These are phyloP conservation scores for Colletotrichum sp. DNA, from an alignment of 2,329 filamentous ascomycete genomes.

Conservation along the genomic window DNA sequence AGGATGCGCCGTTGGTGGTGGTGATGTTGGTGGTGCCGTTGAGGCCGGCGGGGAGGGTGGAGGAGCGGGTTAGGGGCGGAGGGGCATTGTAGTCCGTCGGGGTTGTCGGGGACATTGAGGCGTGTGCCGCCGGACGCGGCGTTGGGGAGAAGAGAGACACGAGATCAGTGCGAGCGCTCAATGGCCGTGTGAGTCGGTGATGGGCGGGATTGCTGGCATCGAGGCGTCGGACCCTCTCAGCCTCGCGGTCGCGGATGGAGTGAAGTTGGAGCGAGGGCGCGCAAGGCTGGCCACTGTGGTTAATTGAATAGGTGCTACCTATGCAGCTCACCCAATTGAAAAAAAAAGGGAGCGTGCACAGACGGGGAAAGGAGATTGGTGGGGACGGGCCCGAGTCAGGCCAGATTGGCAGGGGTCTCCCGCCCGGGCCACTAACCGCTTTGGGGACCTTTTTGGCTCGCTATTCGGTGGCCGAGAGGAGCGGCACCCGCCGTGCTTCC, in stretches of 20 bases:
- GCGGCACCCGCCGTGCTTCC: not conserved
- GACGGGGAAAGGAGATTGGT: conserved; percentile 13
- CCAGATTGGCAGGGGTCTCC: not conserved
- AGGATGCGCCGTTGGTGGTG: conserved; percentile 26
- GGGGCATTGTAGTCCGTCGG: conserved; percentile 19
- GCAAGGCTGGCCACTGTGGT: not conserved
- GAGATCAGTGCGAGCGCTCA: not conserved
- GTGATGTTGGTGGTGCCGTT: conserved; percentile 24
- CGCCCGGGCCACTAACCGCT: not conserved
- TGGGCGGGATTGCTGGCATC: not conserved
- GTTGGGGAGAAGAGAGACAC: not conserved
- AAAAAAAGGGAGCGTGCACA: conserved; percentile 5
- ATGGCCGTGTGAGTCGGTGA: not conserved
- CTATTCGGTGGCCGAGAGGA: conserved; percentile 3
- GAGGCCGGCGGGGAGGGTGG: conserved; percentile 41
- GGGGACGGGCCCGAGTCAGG: not conserved
- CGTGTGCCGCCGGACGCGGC: not conserved
- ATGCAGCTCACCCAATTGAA: not conserved
- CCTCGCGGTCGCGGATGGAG: conserved; percentile 10
- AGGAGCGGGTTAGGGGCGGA: conserved; percentile 39
- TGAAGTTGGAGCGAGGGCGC: not conserved
- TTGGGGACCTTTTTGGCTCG: not conserved
- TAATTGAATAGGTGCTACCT: not conserved
- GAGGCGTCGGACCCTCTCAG: conserved; percentile 5
- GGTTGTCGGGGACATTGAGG: conserved; percentile 17